Evolutionary conservation across 768 basidiomycete species (phyloP).

Genomic region (Mycena epipterygia): DNA sequence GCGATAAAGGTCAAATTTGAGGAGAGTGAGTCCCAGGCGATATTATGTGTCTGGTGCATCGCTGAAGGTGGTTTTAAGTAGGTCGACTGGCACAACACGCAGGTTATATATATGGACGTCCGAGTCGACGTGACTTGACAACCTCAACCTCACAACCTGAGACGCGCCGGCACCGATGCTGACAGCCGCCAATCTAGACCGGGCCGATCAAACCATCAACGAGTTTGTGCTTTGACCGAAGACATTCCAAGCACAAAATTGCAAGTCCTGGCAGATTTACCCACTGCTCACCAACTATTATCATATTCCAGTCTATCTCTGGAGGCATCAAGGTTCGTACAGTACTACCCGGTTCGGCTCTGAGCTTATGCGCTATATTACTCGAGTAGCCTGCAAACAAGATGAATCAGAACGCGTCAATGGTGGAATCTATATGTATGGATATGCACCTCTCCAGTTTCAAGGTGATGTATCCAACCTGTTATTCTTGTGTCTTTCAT

Average conservation of each 20-base stretch:
- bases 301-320: background rate
- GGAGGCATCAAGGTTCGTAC: background rate
- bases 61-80: background rate
- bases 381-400: constrained; percentile 30
- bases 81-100: background rate
- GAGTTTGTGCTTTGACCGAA: constrained; percentile 1
- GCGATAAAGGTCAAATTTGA: constrained; percentile 49
- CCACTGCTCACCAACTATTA: background rate
- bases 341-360: background rate
- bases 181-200: background rate
- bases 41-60: constrained; percentile 59
- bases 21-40: constrained; percentile 53
- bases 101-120: background rate
- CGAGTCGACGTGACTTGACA: background rate
- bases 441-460: constrained; percentile 65
- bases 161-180: background rate
- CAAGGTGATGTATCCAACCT: constrained; percentile 79
- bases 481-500: constrained; percentile 66
- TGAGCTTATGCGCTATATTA: constrained; percentile 26
- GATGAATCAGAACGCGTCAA: background rate
- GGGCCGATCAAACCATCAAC: background rate
- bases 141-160: background rate
- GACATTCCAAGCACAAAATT: too few relatives aligned
- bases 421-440: background rate
- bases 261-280: too few relatives aligned